Evolutionary conservation across 2,329 filamentous ascomycete species (phyloP).

Genomic region (Pseudogymnoascus sp.): DNA sequence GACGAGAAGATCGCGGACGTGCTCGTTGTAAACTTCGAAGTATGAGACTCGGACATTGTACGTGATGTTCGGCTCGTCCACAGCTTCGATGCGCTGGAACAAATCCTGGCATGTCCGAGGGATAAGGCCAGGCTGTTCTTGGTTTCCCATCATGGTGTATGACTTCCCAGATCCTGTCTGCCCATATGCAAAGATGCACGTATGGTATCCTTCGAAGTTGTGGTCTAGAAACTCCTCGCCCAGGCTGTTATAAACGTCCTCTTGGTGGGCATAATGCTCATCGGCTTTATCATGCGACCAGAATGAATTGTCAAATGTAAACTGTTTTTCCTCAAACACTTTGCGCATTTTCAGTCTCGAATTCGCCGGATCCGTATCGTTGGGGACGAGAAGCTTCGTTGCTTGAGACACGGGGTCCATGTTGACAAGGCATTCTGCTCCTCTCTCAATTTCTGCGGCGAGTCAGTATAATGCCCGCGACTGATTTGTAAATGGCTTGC

Average conservation of each 20-base stretch:
- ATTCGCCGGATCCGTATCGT: conserved; percentile 45
- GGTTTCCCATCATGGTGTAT: conserved; percentile 94
- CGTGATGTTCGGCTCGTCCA: conserved; percentile 80
- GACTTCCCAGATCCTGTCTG: conserved; percentile 97
- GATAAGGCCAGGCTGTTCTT: conserved; percentile 82
- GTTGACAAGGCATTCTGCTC: conserved; percentile 74
- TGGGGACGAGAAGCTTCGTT: conserved; percentile 71
- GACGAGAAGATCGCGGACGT: conserved; percentile 86
- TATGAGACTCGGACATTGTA: conserved; percentile 98
- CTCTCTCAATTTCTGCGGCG: conserved; percentile 64
- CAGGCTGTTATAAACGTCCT: conserved; percentile 86
- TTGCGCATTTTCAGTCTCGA: conserved; percentile 59
- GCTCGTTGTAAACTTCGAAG: conserved; percentile 99
- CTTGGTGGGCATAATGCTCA: conserved; percentile 81
- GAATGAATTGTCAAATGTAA: conserved; percentile 96
- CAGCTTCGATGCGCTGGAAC: conserved; percentile 81
- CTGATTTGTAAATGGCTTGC: conserved; percentile 35
- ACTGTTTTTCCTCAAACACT: conserved; percentile 76
- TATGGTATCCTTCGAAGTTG: conserved; percentile 99
- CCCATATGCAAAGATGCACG: conserved; percentile 97
- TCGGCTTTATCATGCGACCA: conserved; percentile 83
- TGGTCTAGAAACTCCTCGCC: conserved; percentile 97
- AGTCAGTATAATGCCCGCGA: conserved; percentile 8
- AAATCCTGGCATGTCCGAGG: conserved; percentile 92
- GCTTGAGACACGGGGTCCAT: conserved; percentile 86